Evolutionary conservation across 2,329 filamentous ascomycete genomes (phyloP).

Genomic region (Apiospora rasikravindrae): DNA sequence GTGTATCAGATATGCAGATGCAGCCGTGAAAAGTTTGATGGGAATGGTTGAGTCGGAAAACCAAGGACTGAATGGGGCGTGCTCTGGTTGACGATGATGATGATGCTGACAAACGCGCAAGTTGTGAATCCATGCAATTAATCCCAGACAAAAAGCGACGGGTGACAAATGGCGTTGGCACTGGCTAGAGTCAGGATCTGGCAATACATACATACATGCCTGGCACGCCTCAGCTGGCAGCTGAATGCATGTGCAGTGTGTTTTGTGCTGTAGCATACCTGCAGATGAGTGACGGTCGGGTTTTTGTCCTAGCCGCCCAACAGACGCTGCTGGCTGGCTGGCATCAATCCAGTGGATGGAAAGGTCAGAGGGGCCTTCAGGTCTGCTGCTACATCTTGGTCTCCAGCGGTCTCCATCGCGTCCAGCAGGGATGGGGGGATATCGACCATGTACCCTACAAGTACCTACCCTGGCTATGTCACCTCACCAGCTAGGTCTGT

Average conservation of each 20-base stretch:
- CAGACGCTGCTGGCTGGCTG: not conserved
- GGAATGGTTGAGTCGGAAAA: not conserved
- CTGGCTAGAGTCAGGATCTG: constrained; percentile 3
- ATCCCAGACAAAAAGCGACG: constrained; percentile 22
- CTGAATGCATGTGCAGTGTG: not conserved
- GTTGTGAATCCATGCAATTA: constrained; percentile 20
- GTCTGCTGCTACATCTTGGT: not conserved
- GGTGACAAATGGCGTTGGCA: constrained; percentile 16
- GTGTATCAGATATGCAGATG: constrained; percentile 16
- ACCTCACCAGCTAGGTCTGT: not conserved
- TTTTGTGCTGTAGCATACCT: not conserved
- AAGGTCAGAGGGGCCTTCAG: not conserved
- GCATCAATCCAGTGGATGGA: not conserved
- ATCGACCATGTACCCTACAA: not conserved
- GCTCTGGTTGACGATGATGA: not conserved
- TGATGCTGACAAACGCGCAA: constrained; percentile 19
- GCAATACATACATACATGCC: not conserved
- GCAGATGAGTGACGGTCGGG: not conserved
- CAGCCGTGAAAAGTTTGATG: constrained; percentile 3
- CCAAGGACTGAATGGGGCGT: constrained; percentile 5
- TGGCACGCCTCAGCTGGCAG: not conserved
- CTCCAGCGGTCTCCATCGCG: not conserved
- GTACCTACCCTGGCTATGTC: constrained; percentile 10
- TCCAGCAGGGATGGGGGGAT: not conserved
- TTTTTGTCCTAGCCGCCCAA: not conserved